phyloP scores from a whole-genome alignment of 2,329 filamentous ascomycete genomes.

The Massarina eburnea region DNA sequence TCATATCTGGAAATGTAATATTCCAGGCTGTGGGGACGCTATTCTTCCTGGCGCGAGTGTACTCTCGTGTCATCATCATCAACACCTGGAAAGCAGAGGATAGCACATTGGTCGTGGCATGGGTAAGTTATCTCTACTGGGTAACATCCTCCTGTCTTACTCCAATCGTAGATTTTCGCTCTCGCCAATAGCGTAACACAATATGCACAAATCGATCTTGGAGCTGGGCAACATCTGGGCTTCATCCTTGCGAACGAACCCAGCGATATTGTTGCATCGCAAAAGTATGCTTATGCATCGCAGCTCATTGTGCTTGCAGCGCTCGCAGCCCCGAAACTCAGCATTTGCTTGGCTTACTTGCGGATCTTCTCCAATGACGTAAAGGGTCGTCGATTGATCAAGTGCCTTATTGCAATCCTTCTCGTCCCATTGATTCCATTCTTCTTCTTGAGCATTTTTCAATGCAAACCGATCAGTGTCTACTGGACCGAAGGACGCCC shows the following conservation, averaged over 20 bases:
- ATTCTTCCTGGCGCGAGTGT: slow-evolving; percentile 20
- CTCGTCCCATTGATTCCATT: slow-evolving; percentile 15
- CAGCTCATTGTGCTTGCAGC: slow-evolving; percentile 16
- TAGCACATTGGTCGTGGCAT: slow-evolving; percentile 15
- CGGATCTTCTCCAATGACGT: slow-evolving; percentile 22
- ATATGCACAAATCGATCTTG: slow-evolving; percentile 21
- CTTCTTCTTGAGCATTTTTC: slow-evolving; percentile 15
- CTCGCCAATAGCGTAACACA: slow-evolving; percentile 23
- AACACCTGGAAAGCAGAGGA: slow-evolving; percentile 22
- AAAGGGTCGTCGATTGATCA: slow-evolving; percentile 17
- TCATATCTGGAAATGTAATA: slow-evolving; percentile 20
- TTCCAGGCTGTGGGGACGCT: slow-evolving; percentile 17
- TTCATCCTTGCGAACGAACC: slow-evolving; percentile 3
- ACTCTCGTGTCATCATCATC: slow-evolving; percentile 17
- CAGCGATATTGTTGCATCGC: slow-evolving; percentile 8
- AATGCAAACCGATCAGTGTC: slow-evolving; percentile 19
- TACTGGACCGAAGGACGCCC: slow-evolving; percentile 25
- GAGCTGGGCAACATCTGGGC: slow-evolving; percentile 17
- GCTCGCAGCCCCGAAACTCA: slow-evolving; percentile 22
- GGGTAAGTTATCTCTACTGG: slow-evolving; percentile 14
- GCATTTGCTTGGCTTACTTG: slow-evolving; percentile 25
- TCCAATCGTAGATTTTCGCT: slow-evolving; percentile 13
- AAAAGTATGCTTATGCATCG: slow-evolving; percentile 22
- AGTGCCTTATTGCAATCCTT: slow-evolving; percentile 12
- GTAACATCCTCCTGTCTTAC: not conserved